Conservation (phyloP, 768 basidiomycete species). For the Boletus bicolor region DNA sequence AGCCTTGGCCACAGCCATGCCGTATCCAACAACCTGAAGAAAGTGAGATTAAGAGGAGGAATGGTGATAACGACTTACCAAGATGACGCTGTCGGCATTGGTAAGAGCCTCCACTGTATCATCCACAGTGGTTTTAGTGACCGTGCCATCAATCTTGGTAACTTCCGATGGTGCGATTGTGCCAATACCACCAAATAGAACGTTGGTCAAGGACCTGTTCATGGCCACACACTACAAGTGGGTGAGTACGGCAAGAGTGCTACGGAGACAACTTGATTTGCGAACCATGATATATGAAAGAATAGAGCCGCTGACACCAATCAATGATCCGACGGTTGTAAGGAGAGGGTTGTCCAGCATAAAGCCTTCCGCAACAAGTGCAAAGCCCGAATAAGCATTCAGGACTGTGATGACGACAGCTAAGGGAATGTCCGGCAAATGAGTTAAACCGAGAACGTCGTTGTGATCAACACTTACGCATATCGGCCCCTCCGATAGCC, state of each 20-base stretch:
- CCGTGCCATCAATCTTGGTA: constrained; percentile 78
- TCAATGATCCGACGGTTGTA: constrained; percentile 80
- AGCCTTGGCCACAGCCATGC: constrained; percentile 91
- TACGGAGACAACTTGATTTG: neutral
- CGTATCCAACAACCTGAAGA: constrained; percentile 73
- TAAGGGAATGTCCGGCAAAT: constrained; percentile 28
- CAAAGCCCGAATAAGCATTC: constrained; percentile 89
- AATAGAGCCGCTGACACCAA: constrained; percentile 88
- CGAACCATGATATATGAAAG: constrained; percentile 89
- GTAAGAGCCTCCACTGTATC: constrained; percentile 76
- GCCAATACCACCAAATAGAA: constrained; percentile 83
- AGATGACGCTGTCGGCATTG: constrained; percentile 80
- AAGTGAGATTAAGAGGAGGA: constrained; percentile 4
- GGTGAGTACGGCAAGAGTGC: constrained; percentile 3
- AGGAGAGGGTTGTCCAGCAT: constrained; percentile 87
- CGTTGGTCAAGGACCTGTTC: constrained; percentile 84
- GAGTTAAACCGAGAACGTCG: neutral
- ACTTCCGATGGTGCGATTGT: constrained; percentile 51
- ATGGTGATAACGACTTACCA: constrained; percentile 40
- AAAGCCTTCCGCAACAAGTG: constrained; percentile 88
- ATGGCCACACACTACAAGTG: constrained; percentile 76
- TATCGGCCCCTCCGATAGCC: constrained; percentile 91
- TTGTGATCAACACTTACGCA: constrained; percentile 57
- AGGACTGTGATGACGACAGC: constrained; percentile 89
- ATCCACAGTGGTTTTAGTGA: constrained; percentile 75